A percentile compares a stretch with the other conserved stretches of the same genome.
Conservation (phyloP, 2,329 filamentous ascomycete species). For the Metarhizium sp. region DNA sequence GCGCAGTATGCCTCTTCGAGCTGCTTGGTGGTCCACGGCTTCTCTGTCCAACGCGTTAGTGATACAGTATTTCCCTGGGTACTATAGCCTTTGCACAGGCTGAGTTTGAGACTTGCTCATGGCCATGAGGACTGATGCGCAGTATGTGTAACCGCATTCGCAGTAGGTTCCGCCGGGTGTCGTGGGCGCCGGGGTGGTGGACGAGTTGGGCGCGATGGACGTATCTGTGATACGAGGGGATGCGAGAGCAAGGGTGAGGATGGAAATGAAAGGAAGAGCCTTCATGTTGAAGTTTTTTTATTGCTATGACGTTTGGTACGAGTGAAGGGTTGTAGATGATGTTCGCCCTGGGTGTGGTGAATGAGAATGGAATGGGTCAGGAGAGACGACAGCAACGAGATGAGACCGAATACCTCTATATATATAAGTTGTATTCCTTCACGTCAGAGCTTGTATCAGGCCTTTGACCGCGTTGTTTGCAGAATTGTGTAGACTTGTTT, state of each 20-base stretch:
- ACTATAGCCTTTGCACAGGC: too few species aligned
- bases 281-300: slow-evolving; percentile 15
- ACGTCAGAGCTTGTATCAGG: not conserved
- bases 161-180: slow-evolving; percentile 23
- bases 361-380: not conserved
- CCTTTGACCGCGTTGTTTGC: not conserved
- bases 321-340: not conserved
- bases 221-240: slow-evolving; percentile 7
- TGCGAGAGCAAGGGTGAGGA: slow-evolving; percentile 14
- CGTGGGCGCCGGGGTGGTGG: slow-evolving; percentile 5
- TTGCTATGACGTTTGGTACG: not conserved
- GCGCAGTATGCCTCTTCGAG: slow-evolving; percentile 26
- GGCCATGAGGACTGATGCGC: slow-evolving; percentile 26
- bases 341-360: not conserved
- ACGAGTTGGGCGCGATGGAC: slow-evolving; percentile 2
- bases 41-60: slow-evolving; percentile 13
- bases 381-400: too few species aligned
- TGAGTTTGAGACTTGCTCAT: slow-evolving; percentile 20
- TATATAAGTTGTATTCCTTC: not conserved
- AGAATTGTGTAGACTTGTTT: not conserved
- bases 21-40: slow-evolving; percentile 23
- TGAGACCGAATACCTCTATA: not conserved
- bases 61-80: too few species aligned
- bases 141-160: slow-evolving; percentile 33
- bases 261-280: slow-evolving; percentile 5